Percentiles rank a stretch among this genome's conserved stretches.
Conservation (phyloP, 1,284 basidiomycete genomes). For the Schizopora paradoxa region DNA sequence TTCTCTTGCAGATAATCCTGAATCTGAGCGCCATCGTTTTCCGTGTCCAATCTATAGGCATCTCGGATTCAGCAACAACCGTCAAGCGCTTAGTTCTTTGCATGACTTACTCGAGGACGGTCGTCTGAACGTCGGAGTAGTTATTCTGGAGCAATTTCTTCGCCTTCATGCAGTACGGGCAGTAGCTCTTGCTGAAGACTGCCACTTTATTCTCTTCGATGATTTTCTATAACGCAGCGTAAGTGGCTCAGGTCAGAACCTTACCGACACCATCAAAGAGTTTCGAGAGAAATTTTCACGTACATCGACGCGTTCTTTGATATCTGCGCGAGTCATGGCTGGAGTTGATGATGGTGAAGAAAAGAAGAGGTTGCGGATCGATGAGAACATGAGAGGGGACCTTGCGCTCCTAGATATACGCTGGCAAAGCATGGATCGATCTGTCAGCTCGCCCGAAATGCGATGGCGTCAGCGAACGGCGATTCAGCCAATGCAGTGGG, state of each 20-base stretch:
- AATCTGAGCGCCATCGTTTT: constrained; percentile 26
- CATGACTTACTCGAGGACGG: constrained; percentile 26
- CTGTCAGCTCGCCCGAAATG: no score
- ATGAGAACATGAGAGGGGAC: neutral
- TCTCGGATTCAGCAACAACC: neutral
- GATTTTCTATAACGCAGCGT: constrained; percentile 13
- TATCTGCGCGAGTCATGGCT: neutral
- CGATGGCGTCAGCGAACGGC: no score
- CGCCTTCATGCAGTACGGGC: constrained; percentile 26
- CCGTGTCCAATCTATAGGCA: constrained; percentile 24
- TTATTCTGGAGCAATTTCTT: constrained; percentile 21
- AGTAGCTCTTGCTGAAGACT: constrained; percentile 30
- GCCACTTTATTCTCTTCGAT: constrained; percentile 25
- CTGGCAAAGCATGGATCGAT: no score
- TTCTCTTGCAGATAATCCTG: constrained; percentile 27
- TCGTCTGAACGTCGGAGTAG: constrained; percentile 18
- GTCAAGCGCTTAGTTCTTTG: neutral
- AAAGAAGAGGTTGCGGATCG: constrained; percentile 1
- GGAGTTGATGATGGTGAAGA: neutral
- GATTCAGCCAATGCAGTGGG: no score
- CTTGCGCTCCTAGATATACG: constrained; percentile 11
- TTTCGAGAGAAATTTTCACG: neutral
- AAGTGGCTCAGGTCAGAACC: neutral
- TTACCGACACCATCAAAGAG: neutral
- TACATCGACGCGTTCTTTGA: neutral